phyloP scores from a whole-genome alignment of 805 yeast genomes.

The Yamadazyma akitaensis region DNA sequence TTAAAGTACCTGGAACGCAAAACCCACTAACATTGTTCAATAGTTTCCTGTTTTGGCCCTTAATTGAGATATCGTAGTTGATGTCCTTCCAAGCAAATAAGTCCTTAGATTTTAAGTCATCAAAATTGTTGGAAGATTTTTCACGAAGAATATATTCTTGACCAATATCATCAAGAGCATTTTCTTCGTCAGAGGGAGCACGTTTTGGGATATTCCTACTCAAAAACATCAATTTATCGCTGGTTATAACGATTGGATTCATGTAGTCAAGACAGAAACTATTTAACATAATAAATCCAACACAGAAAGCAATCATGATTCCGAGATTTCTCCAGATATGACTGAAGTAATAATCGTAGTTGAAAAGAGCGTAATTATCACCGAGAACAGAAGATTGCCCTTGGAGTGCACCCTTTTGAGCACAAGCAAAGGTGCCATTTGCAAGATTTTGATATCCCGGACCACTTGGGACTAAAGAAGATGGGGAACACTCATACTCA shows the following conservation, averaged over 20 bases:
- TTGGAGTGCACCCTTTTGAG: conserved; percentile 54
- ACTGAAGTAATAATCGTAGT: conserved; percentile 49
- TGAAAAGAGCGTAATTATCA: conserved; percentile 46
- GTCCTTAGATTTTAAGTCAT: conserved; percentile 11
- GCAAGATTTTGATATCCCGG: conserved; percentile 43
- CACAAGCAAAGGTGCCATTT: conserved; percentile 47
- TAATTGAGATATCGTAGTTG: conserved; percentile 35
- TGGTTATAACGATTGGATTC: conserved; percentile 42
- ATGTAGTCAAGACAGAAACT: conserved; percentile 21
- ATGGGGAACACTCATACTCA: conserved; percentile 49
- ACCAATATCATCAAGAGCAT: conserved; percentile 20
- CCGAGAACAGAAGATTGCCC: conserved; percentile 59
- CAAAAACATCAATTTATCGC: conserved; percentile 36
- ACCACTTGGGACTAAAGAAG: conserved; percentile 55
- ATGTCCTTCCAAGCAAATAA: conserved; percentile 40
- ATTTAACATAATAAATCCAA: conserved; percentile 38
- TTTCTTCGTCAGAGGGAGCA: conserved; percentile 24
- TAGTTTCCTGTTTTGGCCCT: conserved; percentile 35
- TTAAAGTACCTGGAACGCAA: conserved; percentile 77
- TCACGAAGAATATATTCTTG: conserved; percentile 10
- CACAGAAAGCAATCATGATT: conserved; percentile 51
- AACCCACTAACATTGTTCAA: conserved; percentile 53
- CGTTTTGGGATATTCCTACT: conserved; percentile 27
- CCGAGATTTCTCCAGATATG: conserved; percentile 86
- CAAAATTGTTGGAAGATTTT: conserved; percentile 1